Evolutionary conservation across 2,329 filamentous ascomycete genomes (phyloP).

Genomic region (Trichoderma sp.): DNA sequence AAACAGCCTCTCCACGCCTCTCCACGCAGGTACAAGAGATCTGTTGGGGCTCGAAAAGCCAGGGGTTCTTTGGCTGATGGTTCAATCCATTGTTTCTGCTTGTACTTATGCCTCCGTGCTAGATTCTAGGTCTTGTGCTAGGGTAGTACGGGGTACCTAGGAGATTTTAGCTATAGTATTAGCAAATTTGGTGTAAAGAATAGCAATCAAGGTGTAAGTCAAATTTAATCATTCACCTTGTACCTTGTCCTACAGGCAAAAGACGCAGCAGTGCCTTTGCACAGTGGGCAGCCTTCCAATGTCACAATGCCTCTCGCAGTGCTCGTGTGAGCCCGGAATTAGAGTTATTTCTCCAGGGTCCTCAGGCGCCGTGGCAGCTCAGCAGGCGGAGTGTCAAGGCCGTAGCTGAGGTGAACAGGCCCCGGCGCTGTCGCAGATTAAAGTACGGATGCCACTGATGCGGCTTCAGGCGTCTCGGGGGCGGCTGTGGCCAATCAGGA

Average conservation of each 20-base stretch:
- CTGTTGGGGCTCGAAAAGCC: constrained; percentile 2
- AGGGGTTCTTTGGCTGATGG: background rate
- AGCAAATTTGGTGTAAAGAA: background rate
- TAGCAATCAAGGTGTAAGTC: background rate
- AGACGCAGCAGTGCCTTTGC: background rate
- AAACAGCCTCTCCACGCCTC: constrained; percentile 22
- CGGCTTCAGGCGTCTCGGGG: constrained; percentile 28
- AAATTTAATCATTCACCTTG: background rate
- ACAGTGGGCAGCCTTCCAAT: background rate
- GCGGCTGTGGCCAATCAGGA: constrained; percentile 19
- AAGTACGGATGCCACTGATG: constrained; percentile 27
- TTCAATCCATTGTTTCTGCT: constrained; percentile 16
- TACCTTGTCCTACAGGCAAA: background rate
- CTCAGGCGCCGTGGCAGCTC: constrained; percentile 14
- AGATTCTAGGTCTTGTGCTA: background rate
- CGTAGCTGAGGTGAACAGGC: background rate
- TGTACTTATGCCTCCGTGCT: background rate
- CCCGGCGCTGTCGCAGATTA: constrained; percentile 27
- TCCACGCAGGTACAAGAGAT: constrained; percentile 25
- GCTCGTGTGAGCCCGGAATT: constrained; percentile 1
- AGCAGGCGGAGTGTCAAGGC: background rate
- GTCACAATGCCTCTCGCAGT: background rate
- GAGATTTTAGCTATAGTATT: background rate
- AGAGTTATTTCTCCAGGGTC: constrained; percentile 11
- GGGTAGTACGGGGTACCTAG: background rate